phyloP scores from a whole-genome alignment of 2,329 filamentous ascomycete species.

The Juglanconis juglandina region DNA sequence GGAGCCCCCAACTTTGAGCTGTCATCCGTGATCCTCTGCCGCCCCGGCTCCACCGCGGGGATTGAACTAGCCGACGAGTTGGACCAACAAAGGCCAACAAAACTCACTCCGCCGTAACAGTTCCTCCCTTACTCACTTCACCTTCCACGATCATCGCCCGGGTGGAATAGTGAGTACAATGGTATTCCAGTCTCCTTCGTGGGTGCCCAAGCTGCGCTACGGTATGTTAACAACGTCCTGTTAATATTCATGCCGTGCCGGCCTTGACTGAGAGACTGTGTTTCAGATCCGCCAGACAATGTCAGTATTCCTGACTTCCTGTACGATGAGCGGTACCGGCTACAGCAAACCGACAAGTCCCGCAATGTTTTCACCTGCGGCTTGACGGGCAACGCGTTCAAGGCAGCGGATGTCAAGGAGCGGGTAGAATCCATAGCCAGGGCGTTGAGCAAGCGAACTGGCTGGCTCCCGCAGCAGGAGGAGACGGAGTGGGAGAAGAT shows the following conservation, averaged over 20 bases:
- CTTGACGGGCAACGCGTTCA: conserved; percentile 22
- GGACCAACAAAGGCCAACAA: too few relatives aligned
- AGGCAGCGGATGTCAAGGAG: conserved; percentile 9
- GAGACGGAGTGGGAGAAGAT: conserved; percentile 77
- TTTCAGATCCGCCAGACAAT: background rate
- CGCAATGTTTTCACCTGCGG: conserved; percentile 25
- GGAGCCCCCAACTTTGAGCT: too few relatives aligned
- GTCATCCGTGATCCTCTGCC: too few relatives aligned
- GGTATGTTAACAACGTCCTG: background rate
- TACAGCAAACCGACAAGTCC: background rate
- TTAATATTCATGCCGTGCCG: background rate
- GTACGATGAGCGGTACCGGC: background rate
- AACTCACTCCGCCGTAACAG: too few relatives aligned
- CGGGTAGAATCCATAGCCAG: conserved; percentile 28
- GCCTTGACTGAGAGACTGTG: background rate
- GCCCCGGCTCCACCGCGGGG: too few relatives aligned
- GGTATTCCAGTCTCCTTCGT: background rate
- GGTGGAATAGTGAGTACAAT: background rate
- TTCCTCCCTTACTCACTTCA: too few relatives aligned
- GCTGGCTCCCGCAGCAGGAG: conserved; percentile 61
- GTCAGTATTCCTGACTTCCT: background rate
- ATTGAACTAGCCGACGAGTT: too few relatives aligned
- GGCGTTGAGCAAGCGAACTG: conserved; percentile 62
- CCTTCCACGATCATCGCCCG: too few relatives aligned
- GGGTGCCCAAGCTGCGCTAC: background rate